Evolutionary conservation across 2,329 filamentous ascomycete genomes (phyloP), one percentile per base, ranked within the genome.

Genomic region (Stromatinia cepivora): DNA sequence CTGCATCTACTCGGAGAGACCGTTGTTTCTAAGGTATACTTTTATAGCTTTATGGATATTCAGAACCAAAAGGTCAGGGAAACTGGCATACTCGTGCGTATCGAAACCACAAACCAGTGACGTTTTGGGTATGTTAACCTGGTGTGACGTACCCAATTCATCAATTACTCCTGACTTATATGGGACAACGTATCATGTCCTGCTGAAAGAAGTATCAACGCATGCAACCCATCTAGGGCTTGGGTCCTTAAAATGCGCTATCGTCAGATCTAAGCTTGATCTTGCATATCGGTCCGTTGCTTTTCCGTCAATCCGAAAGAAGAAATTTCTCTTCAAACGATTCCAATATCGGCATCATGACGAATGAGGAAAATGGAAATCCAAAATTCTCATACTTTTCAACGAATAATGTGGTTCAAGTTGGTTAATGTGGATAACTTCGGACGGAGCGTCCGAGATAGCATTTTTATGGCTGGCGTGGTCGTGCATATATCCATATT

Each of bases 401-500:
- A 66, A 25, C 52, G 28, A 66, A 59, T 50, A 20, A 63, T 36
- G n/a, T 59, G 39, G 48, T n/a, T 58, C n/a, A 25, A 58, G 42
- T n/a, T 64, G 31, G 42, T 46, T 42, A n/a, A 66, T 45, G 34
- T 66, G 63, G 50, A 36, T 57, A 22, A 46, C 48, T 46, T 34
- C 22, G 52, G 48, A 67, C 66, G 66, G 66, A 67, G 66, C 46
- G 56, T 42, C 66, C 66, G 66, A 67, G 36, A 53, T 67, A 42
- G 28, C 34, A 54, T 11, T 53, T 63, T 67, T 46, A 67, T 67
- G 66, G 66, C 66, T 67, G 56, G 66, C 66, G 66, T 67, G n/a
- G 46, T 67, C 56, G 17, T 67, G 56, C 66, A 67, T 62, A 9
- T n/a, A 28, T 67, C 25, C 25, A 39, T 34, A 25, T 67, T 36